Evolutionary conservation across 768 basidiomycete genomes (phyloP), one percentile per base, ranked within the genome.

Genomic region (Naganishia kalamii): DNA sequence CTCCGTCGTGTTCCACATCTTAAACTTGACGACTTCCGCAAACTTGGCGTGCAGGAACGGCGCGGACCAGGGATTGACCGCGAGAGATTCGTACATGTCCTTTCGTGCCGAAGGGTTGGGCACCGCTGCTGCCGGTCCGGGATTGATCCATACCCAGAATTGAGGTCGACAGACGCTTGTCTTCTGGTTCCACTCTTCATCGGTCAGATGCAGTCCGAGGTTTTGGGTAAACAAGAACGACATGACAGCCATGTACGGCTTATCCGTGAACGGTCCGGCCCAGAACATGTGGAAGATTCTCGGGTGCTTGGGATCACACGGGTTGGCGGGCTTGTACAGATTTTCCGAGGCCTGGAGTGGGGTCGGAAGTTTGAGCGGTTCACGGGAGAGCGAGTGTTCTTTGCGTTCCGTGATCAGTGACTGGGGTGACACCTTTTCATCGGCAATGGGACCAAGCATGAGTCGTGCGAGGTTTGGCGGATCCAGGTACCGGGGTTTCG

Each of bases 71-170:
- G 92, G 90, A 74, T 89, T 98, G 7, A 74, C 78, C 1, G 76
- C 87, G 41, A 98, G 84, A 70, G 86, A 83, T 27, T 85, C 84
- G 74, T 84, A 88, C 92, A 97, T 93, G 73, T 93, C 87, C 29
- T 80, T 80, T 61, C 85, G 77, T 3, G 92, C 94, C 44, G 83
- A 83, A 15, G 89, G 88, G 72, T 93, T 92, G 0, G 91, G 90
- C 0, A 92, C 83, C 12, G 88, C 83, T 0, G 92, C 91, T 15
- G 93, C 92, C 2, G 92, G 92, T n/a, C 92, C 93, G 10, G 94
- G 92, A 75, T 94, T 97, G 75, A 98, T 93, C 94, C 94, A 99
- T 52, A 98, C 79, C 92, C 92, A 97, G 74, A 98, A 89, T 72
- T 93, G 85, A 0, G 96, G 90, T 37, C 92, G 84, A 77, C 96